Base-by-base conservation (phyloP, 2,329 filamentous ascomycete genomes). In the Aspergillus niger region DNA sequence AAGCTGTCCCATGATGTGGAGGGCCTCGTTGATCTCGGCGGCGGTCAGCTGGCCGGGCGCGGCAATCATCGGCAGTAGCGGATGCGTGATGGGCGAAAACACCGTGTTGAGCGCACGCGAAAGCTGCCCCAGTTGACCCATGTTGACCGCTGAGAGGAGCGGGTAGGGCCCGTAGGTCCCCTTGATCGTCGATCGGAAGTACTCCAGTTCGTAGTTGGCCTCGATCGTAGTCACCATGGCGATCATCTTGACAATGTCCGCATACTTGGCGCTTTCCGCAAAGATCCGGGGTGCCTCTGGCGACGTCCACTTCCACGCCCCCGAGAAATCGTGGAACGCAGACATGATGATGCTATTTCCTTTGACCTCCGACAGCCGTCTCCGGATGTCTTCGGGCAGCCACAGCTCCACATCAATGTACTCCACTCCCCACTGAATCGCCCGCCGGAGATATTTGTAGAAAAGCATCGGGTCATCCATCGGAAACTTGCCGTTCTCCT, bases 171-270 rank as follows among this genome's bases (percentile, higher is more conserved):
- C 69, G 65, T 89, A 88, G 63, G 89, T 86, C 30, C 84, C 80
- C 69, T 87, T 87, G 72, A 95, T 88, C 65, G 87, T 84, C 10
- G 90, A 92, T 30, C 91, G 88, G 77, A 96, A 96, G 75, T 93
- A 93, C 75, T 96, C 92, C 36, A 96, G 83, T 77, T 96, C 91
- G 72, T 96, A 95, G 75, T 96, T 95, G 68, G 93, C 91, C 71
- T 92, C 91, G 72, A 90, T 88, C 43, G 89, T 89, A 71, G 87
- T 89, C 71, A 92, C 91, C 71, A 93, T 89, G 32, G 89, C 88
- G 69, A 95, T 95, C 90, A 96, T 95, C 80, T 95, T 96, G 71
- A 96, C 88, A 59, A 96, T 91, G 73, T 96, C 91, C 50, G 90
- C 89, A 67, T 92, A 92, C 60, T 86, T 85, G 50, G 85, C 85